These are phyloP conservation scores for Yarrowia bubula DNA, from an alignment of 805 yeast species.

Conservation along the genomic window DNA sequence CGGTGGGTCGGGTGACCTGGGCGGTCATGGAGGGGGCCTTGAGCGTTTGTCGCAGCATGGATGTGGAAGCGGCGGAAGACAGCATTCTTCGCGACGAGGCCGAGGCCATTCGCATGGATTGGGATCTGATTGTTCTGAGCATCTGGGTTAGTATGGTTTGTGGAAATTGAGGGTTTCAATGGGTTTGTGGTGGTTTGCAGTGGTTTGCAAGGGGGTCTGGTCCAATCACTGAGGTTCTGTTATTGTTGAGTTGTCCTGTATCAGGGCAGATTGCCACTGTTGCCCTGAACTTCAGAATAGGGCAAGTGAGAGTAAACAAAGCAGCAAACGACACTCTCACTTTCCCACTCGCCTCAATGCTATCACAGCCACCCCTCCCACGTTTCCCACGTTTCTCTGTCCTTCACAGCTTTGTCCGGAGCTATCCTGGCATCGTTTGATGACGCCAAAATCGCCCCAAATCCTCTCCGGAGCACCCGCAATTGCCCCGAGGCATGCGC, in stretches of 20 bases:
- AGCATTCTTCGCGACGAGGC: constrained; percentile 23
- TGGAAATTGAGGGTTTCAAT: too few species aligned
- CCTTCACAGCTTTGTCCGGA: constrained; percentile 1
- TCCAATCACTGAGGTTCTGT: too few species aligned
- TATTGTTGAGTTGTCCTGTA: too few species aligned
- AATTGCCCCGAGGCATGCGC: neutral
- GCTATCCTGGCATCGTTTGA: neutral
- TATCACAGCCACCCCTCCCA: neutral
- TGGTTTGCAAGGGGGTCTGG: neutral
- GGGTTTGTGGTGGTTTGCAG: neutral
- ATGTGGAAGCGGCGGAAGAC: constrained; percentile 22
- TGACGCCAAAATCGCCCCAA: neutral
- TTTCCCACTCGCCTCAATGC: too few species aligned
- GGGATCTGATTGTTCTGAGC: constrained; percentile 26
- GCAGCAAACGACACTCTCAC: too few species aligned
- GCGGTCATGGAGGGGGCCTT: constrained; percentile 23
- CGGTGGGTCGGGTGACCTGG: constrained; percentile 26
- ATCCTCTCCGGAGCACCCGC: neutral
- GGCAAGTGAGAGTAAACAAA: too few species aligned
- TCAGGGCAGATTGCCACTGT: too few species aligned
- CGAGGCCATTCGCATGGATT: constrained; percentile 21
- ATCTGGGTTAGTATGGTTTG: constrained; percentile 12
- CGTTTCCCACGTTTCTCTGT: neutral
- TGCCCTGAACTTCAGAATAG: too few species aligned
- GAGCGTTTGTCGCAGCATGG: constrained; percentile 22